Base-by-base conservation (phyloP, 1,284 basidiomycete species). In the Ustilago loliicola region DNA sequence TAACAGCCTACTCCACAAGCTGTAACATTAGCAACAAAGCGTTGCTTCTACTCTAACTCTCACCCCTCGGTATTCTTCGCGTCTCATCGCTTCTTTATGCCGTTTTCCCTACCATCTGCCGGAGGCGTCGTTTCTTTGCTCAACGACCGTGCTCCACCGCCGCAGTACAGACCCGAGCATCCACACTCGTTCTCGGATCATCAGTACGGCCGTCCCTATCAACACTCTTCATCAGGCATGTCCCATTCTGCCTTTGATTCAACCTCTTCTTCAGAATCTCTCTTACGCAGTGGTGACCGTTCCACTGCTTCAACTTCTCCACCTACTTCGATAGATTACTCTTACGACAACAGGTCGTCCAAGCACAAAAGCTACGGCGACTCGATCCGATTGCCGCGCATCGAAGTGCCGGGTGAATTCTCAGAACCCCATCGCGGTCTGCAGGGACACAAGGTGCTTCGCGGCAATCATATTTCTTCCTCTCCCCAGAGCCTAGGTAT, bases 121-220 rank as follows among this genome's bases (percentile, higher is more conserved):
- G 77, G 77, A 71, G 72, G 77, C 57, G 65, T 79, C 66, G 77
- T 79, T 72, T 75, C 77, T 66, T 72, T 79, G 59, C 72, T 79
- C 62, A 79, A 79, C 72, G 77, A 75, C 64, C 72, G 69, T 69
- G 68, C 69, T 72, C 68, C 67, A 59, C 64, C 64, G 32, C 66
- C 64, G 32, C 64, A 61, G 68, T 62, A 61, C 50, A 59, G 64
- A 48, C 27, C 71, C 62, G 72, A 79, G 66, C 70, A 55, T 32
- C n/a, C 42, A 1, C 47, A 21, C 5, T 53, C 61, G 30, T 61
- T 67, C 51, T 73, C 71, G 61, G 63, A 72, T 57, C 53, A 56
- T 54, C 52, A 61, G 47, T 66, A 67, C 52, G 15, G 32, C 30
- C 66, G 61, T 9, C 38, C 48, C 23, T 29, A 25, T 64, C 61